Evolutionary conservation across 2,329 filamentous ascomycete species (phyloP).

Genomic region (Tolypocladium pustulatum): DNA sequence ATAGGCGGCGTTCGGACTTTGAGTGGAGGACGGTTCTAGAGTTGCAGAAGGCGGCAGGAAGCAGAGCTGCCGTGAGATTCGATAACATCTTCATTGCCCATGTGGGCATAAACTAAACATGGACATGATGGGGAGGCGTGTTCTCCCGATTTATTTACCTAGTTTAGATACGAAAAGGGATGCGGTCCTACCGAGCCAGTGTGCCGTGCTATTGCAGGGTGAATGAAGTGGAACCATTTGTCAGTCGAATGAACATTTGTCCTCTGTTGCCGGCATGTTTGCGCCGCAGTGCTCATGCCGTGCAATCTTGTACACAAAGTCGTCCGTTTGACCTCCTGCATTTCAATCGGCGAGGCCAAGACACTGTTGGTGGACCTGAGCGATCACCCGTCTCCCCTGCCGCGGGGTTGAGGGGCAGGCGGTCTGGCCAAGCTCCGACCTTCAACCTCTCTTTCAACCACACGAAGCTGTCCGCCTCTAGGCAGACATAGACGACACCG

Average conservation of each 20-base stretch:
- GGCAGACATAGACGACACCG: not conserved
- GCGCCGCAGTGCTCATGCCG: no score
- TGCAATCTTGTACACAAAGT: no score
- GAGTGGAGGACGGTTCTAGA: not conserved
- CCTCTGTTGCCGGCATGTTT: not conserved
- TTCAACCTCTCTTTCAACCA: not conserved
- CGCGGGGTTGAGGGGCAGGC: not conserved
- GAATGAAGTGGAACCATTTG: not conserved
- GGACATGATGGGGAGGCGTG: constrained; percentile 5
- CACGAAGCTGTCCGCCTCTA: not conserved
- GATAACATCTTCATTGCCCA: constrained; percentile 6
- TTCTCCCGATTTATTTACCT: constrained; percentile 11
- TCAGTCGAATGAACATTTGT: not conserved
- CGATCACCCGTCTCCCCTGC: no score
- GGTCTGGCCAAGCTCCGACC: not conserved
- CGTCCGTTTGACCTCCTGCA: no score
- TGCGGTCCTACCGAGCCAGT: not conserved
- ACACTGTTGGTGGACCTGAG: not conserved
- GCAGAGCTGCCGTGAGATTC: constrained; percentile 4
- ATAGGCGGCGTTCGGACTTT: not conserved
- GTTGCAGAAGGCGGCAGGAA: not conserved
- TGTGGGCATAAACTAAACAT: constrained; percentile 5
- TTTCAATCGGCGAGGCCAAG: not conserved
- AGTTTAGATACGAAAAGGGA: constrained; percentile 14
- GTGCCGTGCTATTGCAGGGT: not conserved